phyloP scores from a whole-genome alignment of 768 basidiomycete genomes.

The Termitomyces titanicus region DNA sequence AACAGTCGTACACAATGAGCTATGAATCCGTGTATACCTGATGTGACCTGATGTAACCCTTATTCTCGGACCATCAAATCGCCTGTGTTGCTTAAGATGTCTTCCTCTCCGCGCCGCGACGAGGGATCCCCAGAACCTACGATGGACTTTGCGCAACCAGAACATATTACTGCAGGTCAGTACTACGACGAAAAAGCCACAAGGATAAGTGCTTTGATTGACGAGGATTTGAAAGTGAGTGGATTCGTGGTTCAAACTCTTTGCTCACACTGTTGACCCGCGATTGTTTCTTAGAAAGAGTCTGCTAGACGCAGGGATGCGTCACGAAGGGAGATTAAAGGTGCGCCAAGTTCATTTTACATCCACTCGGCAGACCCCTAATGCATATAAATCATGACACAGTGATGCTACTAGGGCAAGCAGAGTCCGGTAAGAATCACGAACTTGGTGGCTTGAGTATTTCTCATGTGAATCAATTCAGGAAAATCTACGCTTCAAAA shows the following conservation, averaged over 20 bases:
- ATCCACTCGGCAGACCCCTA: background rate
- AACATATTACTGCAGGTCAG: constrained; percentile 6
- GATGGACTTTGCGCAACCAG: constrained; percentile 11
- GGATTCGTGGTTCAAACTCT: background rate
- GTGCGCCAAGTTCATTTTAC: constrained; percentile 22
- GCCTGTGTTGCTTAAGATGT: constrained; percentile 7
- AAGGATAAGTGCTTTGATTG: constrained; percentile 47
- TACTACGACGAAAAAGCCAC: constrained; percentile 40
- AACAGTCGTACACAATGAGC: constrained; percentile 8
- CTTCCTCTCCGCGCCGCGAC: constrained; percentile 1
- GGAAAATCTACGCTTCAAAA: constrained; percentile 85
- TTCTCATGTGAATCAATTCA: background rate
- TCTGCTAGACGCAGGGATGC: constrained; percentile 42
- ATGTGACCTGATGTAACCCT: constrained; percentile 9
- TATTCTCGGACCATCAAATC: constrained; percentile 7
- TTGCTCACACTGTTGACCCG: background rate
- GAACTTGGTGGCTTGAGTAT: background rate
- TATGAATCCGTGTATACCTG: constrained; percentile 1
- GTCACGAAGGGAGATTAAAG: constrained; percentile 42
- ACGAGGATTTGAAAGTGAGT: constrained; percentile 52
- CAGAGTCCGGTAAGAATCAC: constrained; percentile 50
- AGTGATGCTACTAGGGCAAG: constrained; percentile 79
- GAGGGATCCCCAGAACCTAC: constrained; percentile 6
- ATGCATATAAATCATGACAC: background rate
- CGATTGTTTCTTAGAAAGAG: constrained; percentile 41